Evolutionary conservation across 768 basidiomycete species (phyloP).

Genomic region (Suillus decipiens): DNA sequence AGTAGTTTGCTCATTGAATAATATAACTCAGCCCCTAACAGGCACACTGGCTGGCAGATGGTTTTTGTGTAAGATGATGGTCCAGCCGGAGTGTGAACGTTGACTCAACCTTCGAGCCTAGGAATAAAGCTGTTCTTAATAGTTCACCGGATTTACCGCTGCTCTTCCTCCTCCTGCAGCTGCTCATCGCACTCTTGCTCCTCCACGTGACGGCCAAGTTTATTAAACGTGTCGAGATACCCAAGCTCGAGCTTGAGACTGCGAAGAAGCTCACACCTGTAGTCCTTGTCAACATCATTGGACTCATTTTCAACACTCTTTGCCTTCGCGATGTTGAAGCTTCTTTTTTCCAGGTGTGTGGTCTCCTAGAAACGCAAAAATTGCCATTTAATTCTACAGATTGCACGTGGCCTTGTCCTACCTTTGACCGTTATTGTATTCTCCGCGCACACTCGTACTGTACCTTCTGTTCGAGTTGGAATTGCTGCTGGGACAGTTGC

Average conservation of each 20-base stretch:
- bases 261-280: constrained; percentile 64
- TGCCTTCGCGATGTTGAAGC: constrained; percentile 80
- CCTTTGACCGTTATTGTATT: constrained; percentile 81
- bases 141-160: constrained; percentile 66
- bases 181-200: constrained; percentile 66
- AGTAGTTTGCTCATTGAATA: constrained; percentile 28
- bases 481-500: constrained; percentile 65
- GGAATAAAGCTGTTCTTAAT: constrained; percentile 77
- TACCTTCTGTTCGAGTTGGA: constrained; percentile 57
- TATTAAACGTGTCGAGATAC: constrained; percentile 55
- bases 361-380: not conserved
- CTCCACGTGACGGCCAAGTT: constrained; percentile 56
- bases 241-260: constrained; percentile 49
- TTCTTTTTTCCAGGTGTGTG: constrained; percentile 71
- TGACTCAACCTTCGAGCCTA: constrained; percentile 27
- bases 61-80: constrained; percentile 44
- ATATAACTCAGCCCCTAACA: constrained; percentile 11
- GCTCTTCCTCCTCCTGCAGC: constrained; percentile 66
- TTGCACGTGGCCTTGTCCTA: constrained; percentile 81
- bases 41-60: constrained; percentile 38
- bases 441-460: constrained; percentile 53
- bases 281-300: constrained; percentile 68
- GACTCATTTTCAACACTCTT: constrained; percentile 77
- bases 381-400: constrained; percentile 42
- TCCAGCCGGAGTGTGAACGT: not conserved